Conservation (phyloP, 2,329 filamentous ascomycete species). For the Dothistroma pini region DNA sequence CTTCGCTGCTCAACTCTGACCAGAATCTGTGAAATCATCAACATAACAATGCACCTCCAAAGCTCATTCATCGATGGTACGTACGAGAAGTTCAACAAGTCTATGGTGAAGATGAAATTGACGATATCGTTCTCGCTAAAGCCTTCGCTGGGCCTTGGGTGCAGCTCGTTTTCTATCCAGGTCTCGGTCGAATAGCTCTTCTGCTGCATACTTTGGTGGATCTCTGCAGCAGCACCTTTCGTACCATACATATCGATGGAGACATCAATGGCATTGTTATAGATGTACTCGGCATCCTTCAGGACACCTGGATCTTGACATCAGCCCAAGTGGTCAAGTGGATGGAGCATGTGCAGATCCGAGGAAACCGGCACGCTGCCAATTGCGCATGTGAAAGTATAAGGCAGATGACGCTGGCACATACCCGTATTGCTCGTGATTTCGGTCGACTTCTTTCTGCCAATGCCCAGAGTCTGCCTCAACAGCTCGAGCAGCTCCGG, state of each 20-base stretch:
- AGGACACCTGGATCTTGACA: slow-evolving; percentile 66
- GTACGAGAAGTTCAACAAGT: slow-evolving; percentile 80
- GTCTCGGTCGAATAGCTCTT: slow-evolving; percentile 78
- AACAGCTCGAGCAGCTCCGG: slow-evolving; percentile 82
- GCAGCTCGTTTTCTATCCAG: slow-evolving; percentile 86
- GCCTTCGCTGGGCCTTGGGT: slow-evolving; percentile 59
- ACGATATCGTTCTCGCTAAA: slow-evolving; percentile 45
- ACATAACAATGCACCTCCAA: background rate
- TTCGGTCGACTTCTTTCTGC: slow-evolving; percentile 21
- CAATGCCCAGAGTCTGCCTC: slow-evolving; percentile 65
- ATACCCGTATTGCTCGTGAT: slow-evolving; percentile 34
- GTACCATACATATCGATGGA: slow-evolving; percentile 79
- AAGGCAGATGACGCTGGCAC: slow-evolving; percentile 7
- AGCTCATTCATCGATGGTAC: background rate
- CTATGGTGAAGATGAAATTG: slow-evolving; percentile 96
- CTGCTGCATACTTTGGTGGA: slow-evolving; percentile 77
- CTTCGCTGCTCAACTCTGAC: slow-evolving; percentile 66
- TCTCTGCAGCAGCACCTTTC: slow-evolving; percentile 74
- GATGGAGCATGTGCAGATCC: background rate
- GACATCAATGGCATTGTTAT: slow-evolving; percentile 89
- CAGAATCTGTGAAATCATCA: slow-evolving; percentile 63
- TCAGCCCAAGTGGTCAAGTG: background rate
- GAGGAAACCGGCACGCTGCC: background rate
- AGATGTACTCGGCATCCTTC: slow-evolving; percentile 77
- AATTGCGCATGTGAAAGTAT: background rate